A percentile compares a stretch with the other conserved stretches of the same genome.
These are phyloP conservation scores for Pythium monospermum DNA, from an alignment of 352 stramenopile genomes.

Conservation along the genomic window DNA sequence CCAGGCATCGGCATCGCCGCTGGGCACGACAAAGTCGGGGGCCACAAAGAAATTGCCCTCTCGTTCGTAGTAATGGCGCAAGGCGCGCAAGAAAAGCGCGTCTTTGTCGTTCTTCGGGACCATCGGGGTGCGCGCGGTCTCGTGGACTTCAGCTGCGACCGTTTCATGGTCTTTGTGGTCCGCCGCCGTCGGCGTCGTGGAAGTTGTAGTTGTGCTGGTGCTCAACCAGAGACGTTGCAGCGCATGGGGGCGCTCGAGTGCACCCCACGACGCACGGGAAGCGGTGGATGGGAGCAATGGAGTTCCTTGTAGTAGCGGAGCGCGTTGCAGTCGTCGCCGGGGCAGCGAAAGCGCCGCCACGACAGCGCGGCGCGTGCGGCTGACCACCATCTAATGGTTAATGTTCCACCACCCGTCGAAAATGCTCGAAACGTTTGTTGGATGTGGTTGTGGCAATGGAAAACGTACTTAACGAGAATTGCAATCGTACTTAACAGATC, in stretches of 20 bases:
- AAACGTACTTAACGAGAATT: too few relatives aligned
- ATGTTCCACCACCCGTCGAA: not conserved
- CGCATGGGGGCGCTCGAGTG: too few relatives aligned
- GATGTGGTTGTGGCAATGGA: not conserved
- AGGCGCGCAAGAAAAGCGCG: constrained; percentile 41
- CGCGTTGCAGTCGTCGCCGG: not conserved
- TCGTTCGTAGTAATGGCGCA: constrained; percentile 43
- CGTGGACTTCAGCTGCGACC: not conserved
- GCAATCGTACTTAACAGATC: too few relatives aligned
- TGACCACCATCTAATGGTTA: constrained; percentile 9
- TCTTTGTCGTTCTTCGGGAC: constrained; percentile 31
- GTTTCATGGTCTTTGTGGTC: not conserved
- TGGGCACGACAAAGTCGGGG: constrained; percentile 47
- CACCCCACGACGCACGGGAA: too few relatives aligned
- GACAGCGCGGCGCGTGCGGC: constrained; percentile 10
- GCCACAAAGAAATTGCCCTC: constrained; percentile 76
- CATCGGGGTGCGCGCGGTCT: not conserved
- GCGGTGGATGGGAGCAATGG: constrained; percentile 5
- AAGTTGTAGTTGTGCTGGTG: too few relatives aligned
- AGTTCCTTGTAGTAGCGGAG: not conserved
- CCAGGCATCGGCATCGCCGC: constrained; percentile 25
- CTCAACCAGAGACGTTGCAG: too few relatives aligned
- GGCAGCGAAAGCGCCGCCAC: constrained; percentile 6
- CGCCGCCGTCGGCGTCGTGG: too few relatives aligned
- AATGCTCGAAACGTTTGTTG: not conserved